Base-by-base conservation (phyloP, 73 alveolate genomes). In the Paramecium sonneborni region DNA sequence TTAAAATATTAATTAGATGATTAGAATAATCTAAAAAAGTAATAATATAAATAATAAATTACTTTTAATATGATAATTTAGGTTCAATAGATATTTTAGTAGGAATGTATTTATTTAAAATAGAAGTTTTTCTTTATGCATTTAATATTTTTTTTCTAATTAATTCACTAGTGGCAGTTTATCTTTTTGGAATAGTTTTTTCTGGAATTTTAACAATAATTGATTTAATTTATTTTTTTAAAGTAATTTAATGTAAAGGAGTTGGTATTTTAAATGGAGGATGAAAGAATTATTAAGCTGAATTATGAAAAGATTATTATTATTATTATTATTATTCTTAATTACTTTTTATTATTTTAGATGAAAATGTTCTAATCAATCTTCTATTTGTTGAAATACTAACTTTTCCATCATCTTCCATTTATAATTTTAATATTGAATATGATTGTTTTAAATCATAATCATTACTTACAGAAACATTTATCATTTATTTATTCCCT, bases 401-500 rank as follows among this genome's bases (percentile, higher is more conserved):
- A 11, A 74, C 87, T 74, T 74, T 74, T 37, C 87, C 87, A 74
- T 74, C 67, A 21, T 74, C 56, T 34, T 74, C 87, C 67, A 74
- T 37, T 74, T 74, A 39, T 24, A 74, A 37, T 39, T 74, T 37
- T 11, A 74, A 37, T 74, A 74, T 74, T 74, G 87, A 74, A 37
- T 74, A 74, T 5, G 67, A 37, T 39, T 34, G 32, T 74, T 74
- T 74, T 39, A 74, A 74, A 74, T 74, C 87, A 74, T 28, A 21
- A 37, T 74, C 84, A 62, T 62, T 62, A 24, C 84, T 62, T 30
- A 62, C 84, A 30, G 84, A 62, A 30, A 32, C 84, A 62, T 62
- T 62, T 12, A 62, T 24, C 84, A 62, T 62, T 15, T 62, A 11
- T 62, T 32, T 62, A 30, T 26, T 30, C 14, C 24, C 7, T 48